Conservation (phyloP, 164 flowering plant species). For the Vitis rupestris region DNA sequence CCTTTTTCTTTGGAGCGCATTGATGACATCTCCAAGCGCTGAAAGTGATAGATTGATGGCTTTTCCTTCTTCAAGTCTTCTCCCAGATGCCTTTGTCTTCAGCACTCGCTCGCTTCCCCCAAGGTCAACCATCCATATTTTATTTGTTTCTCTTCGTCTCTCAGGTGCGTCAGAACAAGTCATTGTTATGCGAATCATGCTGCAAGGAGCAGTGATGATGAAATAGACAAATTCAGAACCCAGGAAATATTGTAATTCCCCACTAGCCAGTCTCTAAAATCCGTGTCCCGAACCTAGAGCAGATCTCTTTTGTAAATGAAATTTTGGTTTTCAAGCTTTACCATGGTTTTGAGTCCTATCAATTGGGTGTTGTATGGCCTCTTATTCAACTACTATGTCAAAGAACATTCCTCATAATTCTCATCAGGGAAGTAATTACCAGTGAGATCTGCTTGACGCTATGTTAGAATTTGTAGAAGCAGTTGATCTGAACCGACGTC, state of each 20-base stretch:
- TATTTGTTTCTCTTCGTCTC: slow-evolving; percentile 49
- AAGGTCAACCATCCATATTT: slow-evolving; percentile 72
- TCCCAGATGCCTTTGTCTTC: slow-evolving; percentile 61
- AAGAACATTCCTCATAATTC: neutral
- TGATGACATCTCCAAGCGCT: slow-evolving; percentile 71
- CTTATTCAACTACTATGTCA: neutral
- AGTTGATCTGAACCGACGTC: slow-evolving; percentile 61
- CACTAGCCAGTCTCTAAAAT: neutral
- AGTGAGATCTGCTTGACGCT: slow-evolving; percentile 69
- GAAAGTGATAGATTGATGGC: slow-evolving; percentile 74
- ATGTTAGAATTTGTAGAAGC: slow-evolving; percentile 54
- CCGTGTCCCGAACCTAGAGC: too few species aligned
- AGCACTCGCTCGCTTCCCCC: slow-evolving; percentile 76
- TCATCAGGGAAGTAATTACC: slow-evolving; percentile 33
- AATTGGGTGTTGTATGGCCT: too few species aligned
- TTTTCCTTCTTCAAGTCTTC: slow-evolving; percentile 70
- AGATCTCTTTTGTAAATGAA: too few species aligned
- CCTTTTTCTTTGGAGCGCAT: slow-evolving; percentile 54
- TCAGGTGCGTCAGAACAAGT: slow-evolving; percentile 41
- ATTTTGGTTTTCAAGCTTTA: too few species aligned
- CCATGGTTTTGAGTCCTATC: too few species aligned
- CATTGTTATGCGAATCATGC: slow-evolving; percentile 58
- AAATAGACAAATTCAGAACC: slow-evolving; percentile 4
- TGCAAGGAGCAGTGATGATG: slow-evolving; percentile 18
- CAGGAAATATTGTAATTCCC: neutral